Conservation (phyloP, 257 asterid genomes). For the Nicotiana tomentosiformis region DNA sequence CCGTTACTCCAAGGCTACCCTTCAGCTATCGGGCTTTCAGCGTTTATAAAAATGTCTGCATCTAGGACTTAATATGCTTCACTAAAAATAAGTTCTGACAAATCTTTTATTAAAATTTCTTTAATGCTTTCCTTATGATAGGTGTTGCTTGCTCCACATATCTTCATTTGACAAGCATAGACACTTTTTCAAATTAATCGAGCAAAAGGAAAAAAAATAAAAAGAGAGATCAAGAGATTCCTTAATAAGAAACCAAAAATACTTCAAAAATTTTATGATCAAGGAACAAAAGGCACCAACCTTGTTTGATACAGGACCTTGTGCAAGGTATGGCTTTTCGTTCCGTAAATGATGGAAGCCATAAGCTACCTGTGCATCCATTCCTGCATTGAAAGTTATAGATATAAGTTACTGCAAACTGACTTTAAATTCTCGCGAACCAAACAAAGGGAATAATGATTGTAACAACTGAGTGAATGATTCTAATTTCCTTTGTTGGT, state of each 20-base stretch:
- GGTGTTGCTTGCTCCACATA: background rate
- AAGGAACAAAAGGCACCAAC: constrained; percentile 26
- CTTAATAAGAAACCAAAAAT: background rate
- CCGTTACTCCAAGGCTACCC: too few relatives aligned
- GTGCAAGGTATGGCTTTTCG: constrained; percentile 88
- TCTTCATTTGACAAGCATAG: background rate
- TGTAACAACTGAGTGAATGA: background rate
- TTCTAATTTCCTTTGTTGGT: background rate
- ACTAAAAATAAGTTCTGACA: background rate
- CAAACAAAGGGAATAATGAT: background rate
- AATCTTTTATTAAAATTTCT: background rate
- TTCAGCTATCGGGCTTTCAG: too few relatives aligned
- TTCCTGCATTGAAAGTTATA: constrained; percentile 41
- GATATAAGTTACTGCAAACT: background rate
- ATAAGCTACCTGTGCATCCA: constrained; percentile 97
- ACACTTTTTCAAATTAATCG: background rate
- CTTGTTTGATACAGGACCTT: constrained; percentile 92
- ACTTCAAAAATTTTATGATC: background rate
- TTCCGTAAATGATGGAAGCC: constrained; percentile 95
- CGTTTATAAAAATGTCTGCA: too few relatives aligned
- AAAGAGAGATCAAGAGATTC: background rate
- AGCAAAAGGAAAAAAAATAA: background rate
- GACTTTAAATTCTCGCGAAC: background rate
- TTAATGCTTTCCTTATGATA: background rate
- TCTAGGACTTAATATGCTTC: too few relatives aligned